These are phyloP conservation scores for Botrytis medusae DNA, from an alignment of 2,329 filamentous ascomycete species.

Conservation along the genomic window DNA sequence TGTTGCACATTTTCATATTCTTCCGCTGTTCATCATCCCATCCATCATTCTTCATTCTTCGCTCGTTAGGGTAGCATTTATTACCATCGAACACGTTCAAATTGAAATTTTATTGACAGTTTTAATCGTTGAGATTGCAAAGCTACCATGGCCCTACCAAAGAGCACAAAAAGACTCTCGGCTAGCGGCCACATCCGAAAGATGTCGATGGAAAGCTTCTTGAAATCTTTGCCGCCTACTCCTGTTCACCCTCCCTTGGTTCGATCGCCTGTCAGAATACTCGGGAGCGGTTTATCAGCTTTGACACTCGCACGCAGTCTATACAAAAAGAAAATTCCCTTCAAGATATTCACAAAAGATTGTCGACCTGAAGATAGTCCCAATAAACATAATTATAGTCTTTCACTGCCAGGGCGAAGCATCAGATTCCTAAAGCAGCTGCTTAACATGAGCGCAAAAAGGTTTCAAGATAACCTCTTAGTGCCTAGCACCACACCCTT, in stretches of 20 bases:
- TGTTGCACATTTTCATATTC: not conserved
- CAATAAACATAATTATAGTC: not conserved
- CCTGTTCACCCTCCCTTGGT: not conserved
- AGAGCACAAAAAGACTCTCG: not conserved
- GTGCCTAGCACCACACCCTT: not conserved
- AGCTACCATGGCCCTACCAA: not conserved
- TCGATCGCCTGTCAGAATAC: conserved; percentile 6
- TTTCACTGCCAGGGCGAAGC: not conserved
- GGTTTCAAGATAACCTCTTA: not conserved
- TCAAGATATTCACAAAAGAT: conserved; percentile 2
- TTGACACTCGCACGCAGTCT: conserved; percentile 1
- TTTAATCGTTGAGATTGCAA: not conserved
- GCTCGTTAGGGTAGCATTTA: not conserved
- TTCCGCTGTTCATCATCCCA: not conserved
- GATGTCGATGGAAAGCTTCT: not conserved
- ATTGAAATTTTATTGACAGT: not conserved
- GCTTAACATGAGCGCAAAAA: not conserved
- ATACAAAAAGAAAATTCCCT: not conserved
- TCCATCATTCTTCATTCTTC: not conserved
- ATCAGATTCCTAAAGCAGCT: not conserved
- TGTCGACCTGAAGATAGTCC: not conserved
- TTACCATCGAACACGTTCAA: not conserved
- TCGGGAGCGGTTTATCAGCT: conserved; percentile 9
- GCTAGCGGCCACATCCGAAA: not conserved
- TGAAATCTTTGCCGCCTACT: not conserved